Base-by-base conservation (phyloP, 2,329 filamentous ascomycete species). In the Thermothelomyces thermophilus region DNA sequence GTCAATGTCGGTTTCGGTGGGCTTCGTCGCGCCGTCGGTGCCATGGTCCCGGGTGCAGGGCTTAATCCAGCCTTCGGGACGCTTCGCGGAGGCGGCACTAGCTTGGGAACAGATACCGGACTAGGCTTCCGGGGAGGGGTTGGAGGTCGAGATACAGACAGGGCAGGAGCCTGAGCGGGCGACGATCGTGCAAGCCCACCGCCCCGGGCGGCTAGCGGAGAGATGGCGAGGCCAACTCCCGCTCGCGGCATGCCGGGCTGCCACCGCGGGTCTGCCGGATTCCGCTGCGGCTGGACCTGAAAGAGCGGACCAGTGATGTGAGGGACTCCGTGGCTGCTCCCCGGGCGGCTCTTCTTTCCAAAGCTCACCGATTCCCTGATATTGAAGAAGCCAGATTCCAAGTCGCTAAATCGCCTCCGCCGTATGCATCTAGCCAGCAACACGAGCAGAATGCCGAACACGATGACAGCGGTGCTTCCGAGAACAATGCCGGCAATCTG, bases 401-500 rank as follows among this genome's bases (percentile, higher is more conserved):
- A 31, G 44, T 69, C 69, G 17, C 64, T 54, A 26, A 55, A 56
- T 19, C 53, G 68, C 58, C 63, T 68, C 43, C 66, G 68, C n/a
- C 75, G 71, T 8, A 65, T 59, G 44, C 63, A 66, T 40, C 73
- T 67, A 3, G 70, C 68, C 13, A 76, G 48, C 7, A 77, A 57
- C 20, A 80, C 70, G 11, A 76, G 60, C 4, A 68, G 69, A 24
- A 79, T 58, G 5, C 71, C 74, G 16, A 83, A 57, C 4, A 72
- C 63, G 3, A 74, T 66, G 1, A 72, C 73, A 4, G 73, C 75
- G 4, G 73, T 70, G 10, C 73, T 68, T 5, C 79, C 82, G 3
- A 81, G 68, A 1, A 74, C 69, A 51, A 86, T 80, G 6, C 81
- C 82, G 16, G 73, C 73, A 41, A 84, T 72, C 54, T 82, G 76